Evolutionary conservation across 1,284 basidiomycete genomes (phyloP).

Genomic region (Thelephora terrestris): DNA sequence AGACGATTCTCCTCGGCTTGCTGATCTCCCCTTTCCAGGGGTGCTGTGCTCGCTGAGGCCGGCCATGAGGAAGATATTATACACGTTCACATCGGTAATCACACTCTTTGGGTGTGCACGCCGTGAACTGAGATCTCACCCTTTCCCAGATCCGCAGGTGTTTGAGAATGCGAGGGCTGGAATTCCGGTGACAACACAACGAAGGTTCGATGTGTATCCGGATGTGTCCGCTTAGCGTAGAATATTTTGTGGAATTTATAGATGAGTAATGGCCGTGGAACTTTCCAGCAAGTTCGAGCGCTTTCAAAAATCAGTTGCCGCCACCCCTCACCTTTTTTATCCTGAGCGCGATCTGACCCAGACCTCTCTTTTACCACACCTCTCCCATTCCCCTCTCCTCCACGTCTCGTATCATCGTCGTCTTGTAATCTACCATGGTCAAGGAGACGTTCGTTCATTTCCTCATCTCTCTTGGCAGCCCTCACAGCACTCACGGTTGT

Average conservation of each 20-base stretch:
- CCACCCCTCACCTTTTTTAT: slow-evolving; percentile 11
- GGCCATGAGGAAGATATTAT: slow-evolving; percentile 76
- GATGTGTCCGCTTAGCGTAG: slow-evolving; percentile 40
- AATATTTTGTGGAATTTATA: too few species aligned
- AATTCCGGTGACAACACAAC: slow-evolving; percentile 81
- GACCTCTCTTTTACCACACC: slow-evolving; percentile 13
- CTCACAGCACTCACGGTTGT: slow-evolving; percentile 7
- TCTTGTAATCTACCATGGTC: slow-evolving; percentile 37
- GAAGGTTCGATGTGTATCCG: slow-evolving; percentile 86
- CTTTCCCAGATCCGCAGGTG: slow-evolving; percentile 53
- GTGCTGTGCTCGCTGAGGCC: slow-evolving; percentile 71
- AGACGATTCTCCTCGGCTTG: background rate
- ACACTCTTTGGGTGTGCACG: background rate
- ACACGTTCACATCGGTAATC: slow-evolving; percentile 72
- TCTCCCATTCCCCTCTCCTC: background rate
- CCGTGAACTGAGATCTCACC: slow-evolving; percentile 4
- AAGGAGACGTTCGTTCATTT: slow-evolving; percentile 45
- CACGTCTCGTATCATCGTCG: slow-evolving; percentile 1
- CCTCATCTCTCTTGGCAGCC: slow-evolving; percentile 1
- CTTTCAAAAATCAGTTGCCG: slow-evolving; percentile 18
- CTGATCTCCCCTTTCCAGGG: slow-evolving; percentile 37
- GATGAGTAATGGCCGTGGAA: slow-evolving; percentile 11
- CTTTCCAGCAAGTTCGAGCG: slow-evolving; percentile 29
- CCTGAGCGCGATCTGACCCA: slow-evolving; percentile 12
- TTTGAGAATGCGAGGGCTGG: slow-evolving; percentile 66